Base-by-base conservation (phyloP, 768 basidiomycete genomes). In the Harrya chromipes region DNA sequence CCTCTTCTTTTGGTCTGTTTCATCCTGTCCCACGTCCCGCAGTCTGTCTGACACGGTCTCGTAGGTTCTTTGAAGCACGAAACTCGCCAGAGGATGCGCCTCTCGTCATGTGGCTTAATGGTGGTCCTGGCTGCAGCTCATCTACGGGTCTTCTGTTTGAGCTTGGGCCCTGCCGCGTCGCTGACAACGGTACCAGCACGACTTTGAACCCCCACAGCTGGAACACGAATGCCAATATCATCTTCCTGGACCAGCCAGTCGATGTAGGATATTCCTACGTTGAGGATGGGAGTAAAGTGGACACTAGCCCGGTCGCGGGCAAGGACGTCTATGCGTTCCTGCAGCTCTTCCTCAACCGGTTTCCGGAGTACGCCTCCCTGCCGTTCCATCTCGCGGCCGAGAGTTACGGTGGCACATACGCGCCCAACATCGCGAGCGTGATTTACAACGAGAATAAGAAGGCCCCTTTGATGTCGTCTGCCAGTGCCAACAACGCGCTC, bases 201-300 rank as follows among this genome's bases (percentile, higher is more conserved):
- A 84, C 81, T 1, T 61, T 63, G 63, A 97, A 99, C 70, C 78
- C 82, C 6, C 65, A 89, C 74, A 85, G 85, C 57, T 99, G 95
- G 95, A 99, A 85, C 59, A 75, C 73, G 35, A 70, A 85, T 55
- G 79, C 83, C 20, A 83, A 83, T 56, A 63, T 80, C 19, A 78
- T 81, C 52, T 80, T 80, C 69, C 75, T 81, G 51, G 79, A 82
- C 60, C 77, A 92, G 62, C 94, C 94, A 17, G 80, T 94, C 57
- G 82, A 87, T 48, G 94, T 97, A 34, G 94, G 95, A 27, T 95
- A 79, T 71, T 94, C 90, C 1, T 97, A 94, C 64, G 79, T 83
- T 1, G 80, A 85, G 12, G 84, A 87, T 34, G 84, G 84, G 33
- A 83, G 81, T 2, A 78, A 75, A 2, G 87, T 97, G 43, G 79